phyloP scores from a whole-genome alignment of 2,329 filamentous ascomycete species.

The Microcyclosporella mali region DNA sequence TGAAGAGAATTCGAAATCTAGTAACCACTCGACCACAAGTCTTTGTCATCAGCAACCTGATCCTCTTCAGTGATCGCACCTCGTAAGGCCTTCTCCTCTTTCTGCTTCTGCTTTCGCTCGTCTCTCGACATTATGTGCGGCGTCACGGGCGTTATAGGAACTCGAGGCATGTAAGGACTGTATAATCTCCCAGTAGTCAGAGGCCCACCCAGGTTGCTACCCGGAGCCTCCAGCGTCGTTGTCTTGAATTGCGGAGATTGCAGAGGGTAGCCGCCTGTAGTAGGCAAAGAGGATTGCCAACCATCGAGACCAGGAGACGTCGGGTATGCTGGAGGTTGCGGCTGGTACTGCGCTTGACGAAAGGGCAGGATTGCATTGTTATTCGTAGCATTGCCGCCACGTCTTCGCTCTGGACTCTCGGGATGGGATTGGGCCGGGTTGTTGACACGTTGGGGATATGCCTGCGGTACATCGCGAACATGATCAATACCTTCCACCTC shows the following conservation, averaged over 20 bases:
- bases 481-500: conserved; percentile 21
- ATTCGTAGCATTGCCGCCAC: not conserved
- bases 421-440: conserved; percentile 15
- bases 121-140: conserved; percentile 64
- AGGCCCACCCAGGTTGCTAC: not conserved
- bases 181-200: conserved; percentile 60
- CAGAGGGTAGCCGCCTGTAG: not conserved
- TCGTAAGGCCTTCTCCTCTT: conserved; percentile 50
- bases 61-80: conserved; percentile 54
- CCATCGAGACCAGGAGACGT: too few species aligned
- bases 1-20: not conserved
- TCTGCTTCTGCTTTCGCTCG: conserved; percentile 64
- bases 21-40: conserved; percentile 49
- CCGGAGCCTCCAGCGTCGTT: not conserved
- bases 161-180: conserved; percentile 64
- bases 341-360: not conserved
- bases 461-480: conserved; percentile 21
- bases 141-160: conserved; percentile 52
- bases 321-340: not conserved
- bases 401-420: conserved; percentile 3
- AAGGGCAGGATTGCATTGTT: not conserved
- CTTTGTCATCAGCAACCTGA: conserved; percentile 53
- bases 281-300: not conserved
- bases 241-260: not conserved
- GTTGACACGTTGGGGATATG: conserved; percentile 20